Conservation (phyloP, 306 rosid species). For the Arachis hypogaea region DNA sequence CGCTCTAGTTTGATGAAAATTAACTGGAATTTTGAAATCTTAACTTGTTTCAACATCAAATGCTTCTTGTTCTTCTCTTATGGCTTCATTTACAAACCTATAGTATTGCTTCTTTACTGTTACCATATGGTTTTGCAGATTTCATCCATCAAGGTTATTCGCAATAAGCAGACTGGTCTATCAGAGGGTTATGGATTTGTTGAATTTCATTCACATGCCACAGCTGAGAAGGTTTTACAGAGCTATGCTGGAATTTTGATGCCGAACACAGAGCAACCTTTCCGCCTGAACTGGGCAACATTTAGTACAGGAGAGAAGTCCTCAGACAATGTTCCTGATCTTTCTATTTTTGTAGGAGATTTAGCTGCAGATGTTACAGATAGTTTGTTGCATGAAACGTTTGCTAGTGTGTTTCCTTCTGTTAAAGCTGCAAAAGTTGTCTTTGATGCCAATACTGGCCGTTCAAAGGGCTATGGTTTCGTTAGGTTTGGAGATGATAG, state of each 20-base stretch:
- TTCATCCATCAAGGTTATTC: conserved; percentile 81
- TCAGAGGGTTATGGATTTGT: conserved; percentile 99
- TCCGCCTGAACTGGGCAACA: conserved; percentile 98
- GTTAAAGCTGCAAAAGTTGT: conserved; percentile 98
- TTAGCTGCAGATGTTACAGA: conserved; percentile 98
- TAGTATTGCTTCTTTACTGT: conserved; percentile 29
- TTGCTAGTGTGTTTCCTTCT: conserved; percentile 82
- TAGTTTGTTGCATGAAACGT: conserved; percentile 79
- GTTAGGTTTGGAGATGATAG: conserved; percentile 95
- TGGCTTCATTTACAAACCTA: background rate
- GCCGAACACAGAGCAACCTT: conserved; percentile 91
- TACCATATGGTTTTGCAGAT: conserved; percentile 51
- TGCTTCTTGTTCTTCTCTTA: conserved; percentile 25
- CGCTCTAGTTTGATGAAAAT: conserved; percentile 14
- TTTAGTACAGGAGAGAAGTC: conserved; percentile 91
- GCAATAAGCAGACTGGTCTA: conserved; percentile 81
- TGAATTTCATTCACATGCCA: conserved; percentile 75
- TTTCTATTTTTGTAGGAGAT: conserved; percentile 98
- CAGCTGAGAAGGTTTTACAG: conserved; percentile 90
- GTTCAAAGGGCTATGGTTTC: conserved; percentile 98
- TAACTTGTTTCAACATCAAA: conserved; percentile 28
- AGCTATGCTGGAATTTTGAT: conserved; percentile 68
- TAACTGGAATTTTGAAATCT: conserved; percentile 15
- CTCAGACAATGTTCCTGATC: conserved; percentile 91
- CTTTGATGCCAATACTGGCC: conserved; percentile 93